phyloP scores from a whole-genome alignment of 2,329 filamentous ascomycete species.

The Neofusicoccum kwambonambiense region DNA sequence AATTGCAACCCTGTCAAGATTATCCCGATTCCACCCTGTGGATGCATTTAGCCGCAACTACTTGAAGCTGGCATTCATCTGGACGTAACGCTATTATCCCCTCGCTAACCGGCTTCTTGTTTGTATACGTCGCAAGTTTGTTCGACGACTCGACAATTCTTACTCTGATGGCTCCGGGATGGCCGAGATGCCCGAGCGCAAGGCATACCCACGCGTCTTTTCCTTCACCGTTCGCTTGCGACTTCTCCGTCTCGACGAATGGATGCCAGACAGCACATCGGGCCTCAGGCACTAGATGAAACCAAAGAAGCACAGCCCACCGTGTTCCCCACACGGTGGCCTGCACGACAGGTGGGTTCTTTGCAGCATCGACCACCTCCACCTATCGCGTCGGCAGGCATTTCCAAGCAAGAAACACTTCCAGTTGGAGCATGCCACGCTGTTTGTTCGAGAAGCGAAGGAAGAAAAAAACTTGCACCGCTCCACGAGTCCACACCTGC shows the following conservation, averaged over 20 bases:
- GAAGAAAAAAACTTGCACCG: too few relatives aligned
- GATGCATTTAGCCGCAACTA: not conserved
- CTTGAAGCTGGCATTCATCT: too few relatives aligned
- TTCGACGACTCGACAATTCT: not conserved
- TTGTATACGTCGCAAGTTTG: too few relatives aligned
- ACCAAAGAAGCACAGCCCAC: not conserved
- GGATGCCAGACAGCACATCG: slow-evolving; percentile 10
- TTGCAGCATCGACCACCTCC: not conserved
- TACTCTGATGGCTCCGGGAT: too few relatives aligned
- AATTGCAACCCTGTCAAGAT: not conserved
- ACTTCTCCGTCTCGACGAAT: not conserved
- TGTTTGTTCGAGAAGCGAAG: not conserved
- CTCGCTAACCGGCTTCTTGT: too few relatives aligned
- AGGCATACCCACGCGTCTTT: not conserved
- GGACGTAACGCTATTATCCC: too few relatives aligned
- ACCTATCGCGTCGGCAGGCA: not conserved
- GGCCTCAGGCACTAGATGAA: slow-evolving; percentile 10
- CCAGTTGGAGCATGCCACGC: slow-evolving; percentile 7
- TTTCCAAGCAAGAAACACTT: not conserved
- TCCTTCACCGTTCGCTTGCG: slow-evolving; percentile 6
- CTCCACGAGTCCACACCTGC: not conserved
- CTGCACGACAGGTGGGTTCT: too few relatives aligned
- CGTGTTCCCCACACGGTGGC: too few relatives aligned
- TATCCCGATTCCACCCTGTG: not conserved
- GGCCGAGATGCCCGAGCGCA: slow-evolving; percentile 1